Base-by-base conservation (phyloP, 257 asterid genomes). In the Buddleja alternifolia region DNA sequence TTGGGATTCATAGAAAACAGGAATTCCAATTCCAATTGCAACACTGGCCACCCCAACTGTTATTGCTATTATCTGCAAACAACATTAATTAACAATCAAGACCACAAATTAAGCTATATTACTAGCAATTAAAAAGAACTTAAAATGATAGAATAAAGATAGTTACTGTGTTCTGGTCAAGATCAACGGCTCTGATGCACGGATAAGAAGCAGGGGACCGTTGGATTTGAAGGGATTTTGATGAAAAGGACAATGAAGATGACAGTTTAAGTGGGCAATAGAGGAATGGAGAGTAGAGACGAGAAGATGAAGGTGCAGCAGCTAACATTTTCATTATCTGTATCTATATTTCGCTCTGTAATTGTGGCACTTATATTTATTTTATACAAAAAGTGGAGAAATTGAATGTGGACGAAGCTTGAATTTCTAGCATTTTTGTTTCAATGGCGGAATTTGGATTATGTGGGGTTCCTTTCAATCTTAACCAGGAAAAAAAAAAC, bases 1-100 rank as follows among this genome's bases (percentile, higher is more conserved):
- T 77, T 88, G 99, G 47, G 75, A 73, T 69, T 93, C 97, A 70
- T 93, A 93, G 80, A 90, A 93, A 64, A 88, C 88, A 21, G 97
- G 99, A 83, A 93, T 75, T 34, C 97, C 99, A 80, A 93, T 82
- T 72, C 99, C 99, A 76, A 90, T 67, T 1, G 93, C 99, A 60
- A 93, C 72, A 60, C 99, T 87, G 12, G 74, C 86, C 24, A 90
- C 80, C 42, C 97, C 99, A 44, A 90, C 99, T 46, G 95, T 66
- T 48, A 90, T 88, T 11, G 97, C 97, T 61, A 87, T 81, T 23
- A 93, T 63, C 97, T 93, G 86, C 69, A 59, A 55, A 45, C 17
- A 63, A 52, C 64, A 61, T 36, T 60, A 71, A 16, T 17, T 57
- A 7, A 19, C 25, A 25, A 16, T 12, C 10, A 1, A 7, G 2